These are phyloP conservation scores for Pseudogymnoascus verrucosus DNA, from an alignment of 2,329 filamentous ascomycete genomes.

Conservation along the genomic window DNA sequence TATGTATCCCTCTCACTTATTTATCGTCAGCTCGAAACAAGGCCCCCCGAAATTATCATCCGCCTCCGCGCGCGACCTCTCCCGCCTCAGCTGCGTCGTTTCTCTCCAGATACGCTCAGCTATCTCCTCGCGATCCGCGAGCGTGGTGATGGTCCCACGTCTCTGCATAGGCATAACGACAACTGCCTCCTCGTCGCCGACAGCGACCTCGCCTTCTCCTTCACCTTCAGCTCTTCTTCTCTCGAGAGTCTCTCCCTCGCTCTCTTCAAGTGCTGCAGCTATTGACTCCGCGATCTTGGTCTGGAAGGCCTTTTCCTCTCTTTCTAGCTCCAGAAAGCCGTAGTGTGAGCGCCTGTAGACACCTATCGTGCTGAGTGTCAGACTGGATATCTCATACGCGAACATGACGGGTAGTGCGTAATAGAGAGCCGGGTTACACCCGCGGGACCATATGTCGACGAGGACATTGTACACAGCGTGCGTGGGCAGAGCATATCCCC, in stretches of 20 bases:
- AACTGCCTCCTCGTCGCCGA: background rate
- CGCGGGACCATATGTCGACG: slow-evolving; percentile 36
- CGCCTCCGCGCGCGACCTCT: background rate
- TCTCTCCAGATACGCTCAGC: background rate
- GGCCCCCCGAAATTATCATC: background rate
- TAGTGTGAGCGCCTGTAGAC: slow-evolving; percentile 27
- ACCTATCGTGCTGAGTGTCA: slow-evolving; percentile 21
- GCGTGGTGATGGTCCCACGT: background rate
- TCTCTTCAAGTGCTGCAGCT: slow-evolving; percentile 19
- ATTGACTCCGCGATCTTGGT: slow-evolving; percentile 24
- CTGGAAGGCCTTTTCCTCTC: slow-evolving; percentile 19
- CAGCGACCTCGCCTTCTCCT: background rate
- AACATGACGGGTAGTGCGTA: slow-evolving; percentile 37
- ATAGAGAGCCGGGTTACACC: slow-evolving; percentile 32
- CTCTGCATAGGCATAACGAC: background rate
- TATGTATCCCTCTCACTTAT: background rate
- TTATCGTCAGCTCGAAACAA: background rate
- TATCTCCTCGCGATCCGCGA: background rate
- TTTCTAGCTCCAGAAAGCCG: slow-evolving; percentile 24
- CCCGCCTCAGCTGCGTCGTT: background rate
- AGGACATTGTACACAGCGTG: slow-evolving; percentile 44
- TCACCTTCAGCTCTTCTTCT: background rate
- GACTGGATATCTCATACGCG: slow-evolving; percentile 27
- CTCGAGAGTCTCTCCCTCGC: slow-evolving; percentile 9
- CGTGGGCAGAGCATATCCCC: slow-evolving; percentile 57